A percentile compares a stretch with the other conserved stretches of the same genome.
Evolutionary conservation across 805 yeast genomes (phyloP).

Genomic region (Myxozyma nipponensis): DNA sequence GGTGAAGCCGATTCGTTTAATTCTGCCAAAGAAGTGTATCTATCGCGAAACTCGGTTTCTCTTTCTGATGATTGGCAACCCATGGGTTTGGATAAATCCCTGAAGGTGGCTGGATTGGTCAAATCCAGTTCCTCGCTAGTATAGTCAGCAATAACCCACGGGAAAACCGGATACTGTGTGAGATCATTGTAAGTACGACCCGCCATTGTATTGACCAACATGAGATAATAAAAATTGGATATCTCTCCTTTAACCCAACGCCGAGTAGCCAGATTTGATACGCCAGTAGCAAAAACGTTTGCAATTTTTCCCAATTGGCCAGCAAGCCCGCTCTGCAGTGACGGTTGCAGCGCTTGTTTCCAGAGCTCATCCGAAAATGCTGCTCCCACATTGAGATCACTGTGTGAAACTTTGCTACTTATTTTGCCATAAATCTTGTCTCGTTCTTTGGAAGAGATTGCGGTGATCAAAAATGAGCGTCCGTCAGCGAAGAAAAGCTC

Average conservation of each 20-base stretch:
- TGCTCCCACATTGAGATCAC: conserved; percentile 26
- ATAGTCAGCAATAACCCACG: conserved; percentile 87
- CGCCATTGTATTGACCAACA: conserved; percentile 76
- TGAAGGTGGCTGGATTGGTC: conserved; percentile 53
- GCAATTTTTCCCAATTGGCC: conserved; percentile 44
- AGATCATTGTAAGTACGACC: conserved; percentile 86
- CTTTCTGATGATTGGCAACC: conserved; percentile 72
- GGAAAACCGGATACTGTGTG: conserved; percentile 88
- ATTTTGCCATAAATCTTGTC: conserved; percentile 54
- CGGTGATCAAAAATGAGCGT: conserved; percentile 63
- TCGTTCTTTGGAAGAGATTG: conserved; percentile 50
- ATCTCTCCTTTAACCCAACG: conserved; percentile 75
- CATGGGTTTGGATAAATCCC: conserved; percentile 86
- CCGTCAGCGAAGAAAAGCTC: conserved; percentile 76
- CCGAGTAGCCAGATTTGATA: conserved; percentile 48
- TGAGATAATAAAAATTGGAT: conserved; percentile 77
- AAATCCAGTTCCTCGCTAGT: conserved; percentile 67
- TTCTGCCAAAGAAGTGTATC: conserved; percentile 67
- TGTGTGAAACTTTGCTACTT: conserved; percentile 46
- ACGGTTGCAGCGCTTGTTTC: conserved; percentile 23
- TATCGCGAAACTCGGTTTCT: conserved; percentile 59
- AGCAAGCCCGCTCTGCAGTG: conserved; percentile 31
- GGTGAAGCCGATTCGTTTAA: conserved; percentile 58
- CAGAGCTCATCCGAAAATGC: conserved; percentile 32
- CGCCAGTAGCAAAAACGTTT: conserved; percentile 43